Base-by-base conservation (phyloP, 1,284 basidiomycete species). In the Boletellus deceptivus region DNA sequence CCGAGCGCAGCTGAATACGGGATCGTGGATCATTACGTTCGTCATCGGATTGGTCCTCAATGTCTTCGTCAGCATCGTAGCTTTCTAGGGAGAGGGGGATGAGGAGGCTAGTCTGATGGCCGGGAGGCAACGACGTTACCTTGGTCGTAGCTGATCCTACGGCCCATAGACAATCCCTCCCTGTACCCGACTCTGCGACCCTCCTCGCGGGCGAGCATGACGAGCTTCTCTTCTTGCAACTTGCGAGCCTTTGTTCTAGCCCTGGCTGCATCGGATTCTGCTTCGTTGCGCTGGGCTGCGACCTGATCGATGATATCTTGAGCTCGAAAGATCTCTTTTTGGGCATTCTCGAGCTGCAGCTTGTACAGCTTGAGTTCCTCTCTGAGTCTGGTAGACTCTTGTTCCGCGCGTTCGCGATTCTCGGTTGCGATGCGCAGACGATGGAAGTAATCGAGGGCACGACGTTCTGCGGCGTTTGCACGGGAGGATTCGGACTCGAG, bases 321-420 rank as follows among this genome's bases (percentile, higher is more conserved):
- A 1, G 76, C 77, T 9, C 76, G 68, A 50, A 62, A 61, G 29
- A 78, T 74, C 56, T 79, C 77, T 37, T 71, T 69, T 57, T 75
- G 74, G 1, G 77, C 77, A 52, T 73, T 68, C 13, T 78, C 75
- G 14, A 78, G 67, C 33, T 78, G 75, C 13, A 73, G 43, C 59
- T 75, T 72, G 61, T 76, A 77, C 56, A 78, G 41, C 51, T 70
- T 65, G 25, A 78, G 67, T 57, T 77, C 75, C 56, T 76, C 73
- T 46, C 65, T 61, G 16, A 72, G 66, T 20, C 73, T 68, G 14
- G 69, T 59, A 0, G 70, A 65, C 2, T 78, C 75, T 8, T 72
- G 63, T 47, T 76, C 73, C 0, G 74, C 67, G 35, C 69, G 65
- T 34, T 72, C 64, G 24, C 72, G 75, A 37, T 70, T 69, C 50